A percentile compares a stretch with the other conserved stretches of the same genome.
Evolutionary conservation across 1,284 basidiomycete species (phyloP).

Genomic region (Hemileia vastatrix): DNA sequence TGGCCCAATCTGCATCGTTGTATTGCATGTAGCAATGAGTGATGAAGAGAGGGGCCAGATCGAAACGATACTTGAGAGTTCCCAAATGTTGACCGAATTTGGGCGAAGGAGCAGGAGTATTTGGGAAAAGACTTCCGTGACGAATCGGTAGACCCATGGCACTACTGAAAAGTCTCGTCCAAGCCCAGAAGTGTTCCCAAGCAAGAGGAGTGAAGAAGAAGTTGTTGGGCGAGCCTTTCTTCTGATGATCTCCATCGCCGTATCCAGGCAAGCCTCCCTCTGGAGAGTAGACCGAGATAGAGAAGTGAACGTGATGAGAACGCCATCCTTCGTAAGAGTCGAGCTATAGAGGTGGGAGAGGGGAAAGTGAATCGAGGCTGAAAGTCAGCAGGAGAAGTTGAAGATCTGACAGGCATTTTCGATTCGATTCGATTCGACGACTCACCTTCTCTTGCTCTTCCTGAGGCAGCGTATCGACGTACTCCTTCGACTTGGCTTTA

Average conservation of each 20-base stretch:
- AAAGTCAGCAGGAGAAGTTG: not conserved
- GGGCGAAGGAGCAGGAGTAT: constrained; percentile 62
- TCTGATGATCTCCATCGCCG: constrained; percentile 26
- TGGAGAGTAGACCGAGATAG: constrained; percentile 65
- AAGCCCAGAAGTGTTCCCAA: constrained; percentile 82
- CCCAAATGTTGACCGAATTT: constrained; percentile 81
- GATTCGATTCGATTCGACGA: constrained; percentile 6
- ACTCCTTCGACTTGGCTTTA: constrained; percentile 52
- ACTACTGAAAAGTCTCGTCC: constrained; percentile 77
- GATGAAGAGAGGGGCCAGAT: constrained; percentile 68
- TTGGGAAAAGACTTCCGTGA: constrained; percentile 69
- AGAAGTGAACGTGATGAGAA: constrained; percentile 87
- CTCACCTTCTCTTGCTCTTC: constrained; percentile 51
- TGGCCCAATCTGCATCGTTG: constrained; percentile 60
- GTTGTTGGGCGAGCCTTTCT: constrained; percentile 52
- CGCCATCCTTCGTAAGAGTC: constrained; percentile 85
- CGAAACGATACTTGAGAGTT: constrained; percentile 83
- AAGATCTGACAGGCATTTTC: constrained; percentile 33
- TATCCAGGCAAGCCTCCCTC: constrained; percentile 37
- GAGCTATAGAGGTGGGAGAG: no score
- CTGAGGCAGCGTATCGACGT: no score
- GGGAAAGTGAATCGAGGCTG: no score
- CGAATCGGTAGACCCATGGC: constrained; percentile 73
- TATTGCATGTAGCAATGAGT: constrained; percentile 79
- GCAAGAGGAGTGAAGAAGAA: constrained; percentile 76